Base-by-base conservation (phyloP, 1,139 yeast species). In the Yarrowia galli region DNA sequence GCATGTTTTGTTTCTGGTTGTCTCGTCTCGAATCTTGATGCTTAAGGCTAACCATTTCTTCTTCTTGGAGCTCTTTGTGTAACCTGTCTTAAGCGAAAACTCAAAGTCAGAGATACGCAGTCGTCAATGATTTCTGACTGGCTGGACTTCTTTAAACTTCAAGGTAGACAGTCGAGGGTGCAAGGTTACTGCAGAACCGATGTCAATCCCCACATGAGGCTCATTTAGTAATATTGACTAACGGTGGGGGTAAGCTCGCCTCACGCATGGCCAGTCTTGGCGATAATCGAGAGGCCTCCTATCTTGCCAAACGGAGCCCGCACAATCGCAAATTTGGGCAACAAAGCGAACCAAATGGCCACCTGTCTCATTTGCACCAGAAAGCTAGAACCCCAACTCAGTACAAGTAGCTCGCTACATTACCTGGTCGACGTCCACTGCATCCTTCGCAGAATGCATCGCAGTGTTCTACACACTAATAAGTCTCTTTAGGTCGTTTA, bases 181-280 rank as follows among this genome's bases (percentile, higher is more conserved):
- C 61, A 54, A 40, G 46, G 46, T 38, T 38, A 38, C 61, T 38
- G 61, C 61, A 54, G 48, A 54, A 40, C 60, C 61, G 61, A 54
- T 54, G 46, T 54, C 46, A 38, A 54, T 54, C 61, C 46, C 61
- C 61, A 54, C 61, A 54, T 54, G 48, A 23, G 36, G 61, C 36
- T 18, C 46, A 40, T 25, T 38, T 54, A 40, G 16, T 40, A 38
- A 40, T 40, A 23, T 40, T 54, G 43, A 40, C 61, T 40, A 54
- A 54, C 61, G 36, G 46, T 25, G 36, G 45, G 36, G 22, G 45
- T 7, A 12, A 12, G 48, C 22, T 18, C 38, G 4, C 6, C 61
- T 15, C 28, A 4, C 13, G 46, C 46, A 25, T 40, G 13, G 1
- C 16, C 2, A 1, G 46, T 10, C 61, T 54, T 54, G 61, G 61